Evolutionary conservation across 164 flowering plant genomes (phyloP), one percentile per base, ranked within the genome.

Genomic region (Paratinospora sagittata): DNA sequence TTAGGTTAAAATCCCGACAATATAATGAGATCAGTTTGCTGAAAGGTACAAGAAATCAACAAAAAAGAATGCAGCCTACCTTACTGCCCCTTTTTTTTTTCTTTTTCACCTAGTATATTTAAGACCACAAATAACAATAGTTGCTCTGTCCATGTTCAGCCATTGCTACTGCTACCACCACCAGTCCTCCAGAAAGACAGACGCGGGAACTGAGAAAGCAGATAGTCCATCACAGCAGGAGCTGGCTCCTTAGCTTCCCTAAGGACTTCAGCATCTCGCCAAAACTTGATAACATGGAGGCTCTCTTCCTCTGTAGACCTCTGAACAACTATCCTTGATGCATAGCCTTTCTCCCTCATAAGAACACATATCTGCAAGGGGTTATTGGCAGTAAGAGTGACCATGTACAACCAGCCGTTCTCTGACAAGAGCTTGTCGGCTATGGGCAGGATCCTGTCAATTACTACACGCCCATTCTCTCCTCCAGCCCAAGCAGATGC

Each of bases 401-500:
- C 88, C 92, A 94, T 74, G 77, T 91, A 94, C 68, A 94, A 75
- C 96, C 98, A 94, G 3, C 98, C 98, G 65, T 69, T 85, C 0
- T 81, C 80, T 0, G 98, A 92, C 79, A 94, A 73, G 43, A 94
- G 88, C 66, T 70, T 75, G 61, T 88, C 88, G 3, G 88, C 93
- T 68, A 87, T 76, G 0, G 89, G 89, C 79, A 94, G 69, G 65
- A 94, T 92, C 77, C 76, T 82, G 72, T 94, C 96, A 62, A 94
- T 94, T 1, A 94, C 96, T 24, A 74, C 80, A 30, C 97, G 77
- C 21, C 98, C 98, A 82, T 94, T 83, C 81, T 88, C 96, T 10
- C 98, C 98, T 65, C 98, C 98, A 12, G 98, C 98, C 98, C 98
- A 94, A 62, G 98, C 83, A 68, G 97, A 82, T 2, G 85, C 82